Evolutionary conservation across 1,139 yeast genomes (phyloP).

Genomic region (Nakaseomyces delphensis): DNA sequence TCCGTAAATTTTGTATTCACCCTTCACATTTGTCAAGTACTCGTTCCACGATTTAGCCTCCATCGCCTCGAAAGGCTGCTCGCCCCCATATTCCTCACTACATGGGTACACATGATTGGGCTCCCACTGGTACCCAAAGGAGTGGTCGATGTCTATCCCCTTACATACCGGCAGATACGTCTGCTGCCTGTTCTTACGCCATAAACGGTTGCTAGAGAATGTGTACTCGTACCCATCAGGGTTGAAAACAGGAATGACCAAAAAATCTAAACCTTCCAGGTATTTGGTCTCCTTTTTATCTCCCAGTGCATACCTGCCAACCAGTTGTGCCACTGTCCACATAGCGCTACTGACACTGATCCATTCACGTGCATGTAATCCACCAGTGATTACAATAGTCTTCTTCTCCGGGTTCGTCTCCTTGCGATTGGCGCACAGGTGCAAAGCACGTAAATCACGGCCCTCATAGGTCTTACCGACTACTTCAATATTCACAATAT

Average conservation of each 20-base stretch:
- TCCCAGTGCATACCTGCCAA: constrained; percentile 34
- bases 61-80: constrained; percentile 62
- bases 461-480: constrained; percentile 74
- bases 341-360: constrained; percentile 64
- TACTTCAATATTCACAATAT: constrained; percentile 48
- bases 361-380: constrained; percentile 91
- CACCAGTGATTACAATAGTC: constrained; percentile 73
- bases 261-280: constrained; percentile 51
- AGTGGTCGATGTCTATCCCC: constrained; percentile 83
- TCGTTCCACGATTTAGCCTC: constrained; percentile 61
- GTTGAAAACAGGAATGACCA: constrained; percentile 73
- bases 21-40: constrained; percentile 53
- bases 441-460: constrained; percentile 57
- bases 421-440: constrained; percentile 40
- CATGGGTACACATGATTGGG: constrained; percentile 59
- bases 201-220: constrained; percentile 71
- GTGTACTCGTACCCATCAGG: constrained; percentile 88
- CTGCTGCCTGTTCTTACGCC: constrained; percentile 84
- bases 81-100: constrained; percentile 77
- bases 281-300: constrained; percentile 32
- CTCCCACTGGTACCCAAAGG: constrained; percentile 70
- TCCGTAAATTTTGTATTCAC: constrained; percentile 57
- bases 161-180: constrained; percentile 58
- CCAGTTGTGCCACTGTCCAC: constrained; percentile 48
- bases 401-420: constrained; percentile 46